Percentiles rank a stretch among this genome's conserved stretches.
Conservation (phyloP, 306 rosid genomes). For the Ammopiptanthus mongolicus region DNA sequence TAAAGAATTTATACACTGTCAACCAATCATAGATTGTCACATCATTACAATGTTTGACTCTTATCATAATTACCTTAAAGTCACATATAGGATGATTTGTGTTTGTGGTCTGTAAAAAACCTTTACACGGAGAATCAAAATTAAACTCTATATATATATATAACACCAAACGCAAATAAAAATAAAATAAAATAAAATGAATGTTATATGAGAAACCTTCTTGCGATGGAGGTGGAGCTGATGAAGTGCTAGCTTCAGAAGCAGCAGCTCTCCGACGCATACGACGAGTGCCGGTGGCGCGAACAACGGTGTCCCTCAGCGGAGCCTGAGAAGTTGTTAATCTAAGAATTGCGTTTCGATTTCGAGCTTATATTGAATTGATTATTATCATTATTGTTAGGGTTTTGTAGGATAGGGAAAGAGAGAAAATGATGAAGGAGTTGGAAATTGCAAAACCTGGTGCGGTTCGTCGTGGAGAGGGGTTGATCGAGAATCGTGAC, state of each 20-base stretch:
- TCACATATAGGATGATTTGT: too few relatives aligned
- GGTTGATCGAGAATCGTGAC: conserved; percentile 44
- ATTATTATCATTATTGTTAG: not conserved
- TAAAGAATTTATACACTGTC: too few relatives aligned
- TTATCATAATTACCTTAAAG: too few relatives aligned
- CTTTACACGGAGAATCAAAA: not conserved
- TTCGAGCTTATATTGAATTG: not conserved
- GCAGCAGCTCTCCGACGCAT: conserved; percentile 90
- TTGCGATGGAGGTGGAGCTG: conserved; percentile 43
- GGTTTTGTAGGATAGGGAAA: conserved; percentile 4
- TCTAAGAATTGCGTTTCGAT: not conserved
- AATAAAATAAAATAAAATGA: not conserved
- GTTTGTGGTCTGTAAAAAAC: too few relatives aligned
- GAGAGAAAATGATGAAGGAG: not conserved
- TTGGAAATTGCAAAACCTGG: conserved; percentile 52
- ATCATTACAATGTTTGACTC: too few relatives aligned
- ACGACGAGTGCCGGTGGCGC: conserved; percentile 66
- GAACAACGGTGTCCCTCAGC: conserved; percentile 63
- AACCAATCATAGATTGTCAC: too few relatives aligned
- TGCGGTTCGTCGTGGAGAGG: conserved; percentile 47
- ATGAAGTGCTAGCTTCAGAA: conserved; percentile 78
- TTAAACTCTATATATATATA: not conserved
- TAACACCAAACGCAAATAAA: not conserved
- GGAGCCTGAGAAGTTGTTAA: conserved; percentile 48
- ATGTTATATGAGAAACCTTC: conserved; percentile 45